These are phyloP conservation scores for Candida anutae DNA, from an alignment of 1,139 yeast species.

Conservation along the genomic window DNA sequence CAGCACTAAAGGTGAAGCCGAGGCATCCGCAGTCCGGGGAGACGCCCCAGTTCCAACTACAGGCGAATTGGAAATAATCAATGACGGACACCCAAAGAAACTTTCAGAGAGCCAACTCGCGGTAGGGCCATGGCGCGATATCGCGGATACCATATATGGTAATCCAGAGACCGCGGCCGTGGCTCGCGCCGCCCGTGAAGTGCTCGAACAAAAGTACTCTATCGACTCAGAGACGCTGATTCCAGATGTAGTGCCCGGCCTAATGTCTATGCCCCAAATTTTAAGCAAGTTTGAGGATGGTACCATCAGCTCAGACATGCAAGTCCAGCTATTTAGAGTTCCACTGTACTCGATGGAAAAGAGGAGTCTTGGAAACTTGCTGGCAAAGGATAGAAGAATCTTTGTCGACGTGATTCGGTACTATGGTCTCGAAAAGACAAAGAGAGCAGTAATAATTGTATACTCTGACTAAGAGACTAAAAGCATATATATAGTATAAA, in stretches of 20 bases:
- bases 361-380: slow-evolving; percentile 14
- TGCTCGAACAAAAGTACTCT: slow-evolving; percentile 12
- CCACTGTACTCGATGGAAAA: slow-evolving; percentile 6
- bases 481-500: too few relatives aligned
- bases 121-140: slow-evolving; percentile 11
- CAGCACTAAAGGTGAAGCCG: not conserved
- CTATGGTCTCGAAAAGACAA: slow-evolving; percentile 10
- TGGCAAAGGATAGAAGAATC: slow-evolving; percentile 4
- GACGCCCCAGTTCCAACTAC: slow-evolving; percentile 1
- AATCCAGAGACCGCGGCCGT: slow-evolving; percentile 12
- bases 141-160: slow-evolving; percentile 32
- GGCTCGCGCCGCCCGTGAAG: slow-evolving; percentile 17
- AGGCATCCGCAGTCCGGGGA: too few relatives aligned
- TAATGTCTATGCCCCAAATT: slow-evolving; percentile 42
- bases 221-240: slow-evolving; percentile 11
- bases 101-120: slow-evolving; percentile 7
- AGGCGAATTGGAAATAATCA: slow-evolving; percentile 12
- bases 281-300: slow-evolving; percentile 16
- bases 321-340: slow-evolving; percentile 10
- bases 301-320: slow-evolving; percentile 11
- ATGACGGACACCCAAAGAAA: slow-evolving; percentile 11
- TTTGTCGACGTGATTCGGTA: slow-evolving; percentile 11
- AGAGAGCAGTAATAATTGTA: slow-evolving; percentile 4
- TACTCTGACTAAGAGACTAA: too few relatives aligned
- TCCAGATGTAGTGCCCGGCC: slow-evolving; percentile 46